Evolutionary conservation across 2,329 filamentous ascomycete species (phyloP), one percentile per base, ranked within the genome.

Genomic region (Alternaria metachromatica): DNA sequence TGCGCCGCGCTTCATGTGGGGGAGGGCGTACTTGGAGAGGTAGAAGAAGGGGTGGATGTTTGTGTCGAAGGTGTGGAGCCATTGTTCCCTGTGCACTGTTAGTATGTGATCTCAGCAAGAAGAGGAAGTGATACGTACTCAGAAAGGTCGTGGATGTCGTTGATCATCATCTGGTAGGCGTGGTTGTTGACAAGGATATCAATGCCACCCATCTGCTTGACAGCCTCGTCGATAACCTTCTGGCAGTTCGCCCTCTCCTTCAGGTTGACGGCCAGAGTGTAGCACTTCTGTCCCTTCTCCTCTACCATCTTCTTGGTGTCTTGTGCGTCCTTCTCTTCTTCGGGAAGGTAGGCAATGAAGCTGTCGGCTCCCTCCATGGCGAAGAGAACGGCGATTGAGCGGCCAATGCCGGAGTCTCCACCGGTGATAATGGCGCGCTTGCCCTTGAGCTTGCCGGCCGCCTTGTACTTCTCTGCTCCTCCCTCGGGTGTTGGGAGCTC

Each of bases 41-140:
- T 89, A 95, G 84, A 94, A 96, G 83, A 89, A 90, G 4, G 91
- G 87, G 79, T 95, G 90, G 73, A 96, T 94, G 82, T 96, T 96
- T 51, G 89, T 92, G 80, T 93, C 85, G 81, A 96, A 95, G 0
- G 92, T 95, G 63, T 89, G 84, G 55, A 90, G 72, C 92, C 92
- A 96, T 82, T 96, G 92, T 6, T 93, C 90, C 74, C 88, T 90
- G 30, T 5, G 11, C 7, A 6, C 5, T 11, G 60, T 79, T 53
- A 74, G 69, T 26, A 37, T 5, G 4, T 1, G 3, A 15, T 1
- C 6, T 37, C 6, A 9, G 7, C 0, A 37, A 2, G 33, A 37
- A 2, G 4, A 7, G 12, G n/a, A 3, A 13, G 13, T 26, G 9
- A 33, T 13, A 82, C 86, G 76, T 81, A 89, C 87, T 94, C 91